Evolutionary conservation across 192 early-diverging fungal species (phyloP).

Genomic region (Entomortierella chlamydospora): DNA sequence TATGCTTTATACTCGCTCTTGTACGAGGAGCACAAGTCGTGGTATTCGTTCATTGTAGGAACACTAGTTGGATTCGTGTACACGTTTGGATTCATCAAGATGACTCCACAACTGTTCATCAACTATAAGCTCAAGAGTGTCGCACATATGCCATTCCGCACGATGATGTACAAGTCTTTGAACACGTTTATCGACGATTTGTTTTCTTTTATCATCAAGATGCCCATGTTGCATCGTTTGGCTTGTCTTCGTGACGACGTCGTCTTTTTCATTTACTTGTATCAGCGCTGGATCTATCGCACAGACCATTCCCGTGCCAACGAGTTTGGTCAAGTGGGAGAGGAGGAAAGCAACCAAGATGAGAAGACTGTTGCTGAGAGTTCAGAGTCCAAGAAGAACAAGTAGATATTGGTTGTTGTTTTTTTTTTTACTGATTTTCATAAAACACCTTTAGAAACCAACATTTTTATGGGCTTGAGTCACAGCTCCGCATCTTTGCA

Average conservation of each 20-base stretch:
- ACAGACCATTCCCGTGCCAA: constrained; percentile 87
- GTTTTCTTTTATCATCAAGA: constrained; percentile 95
- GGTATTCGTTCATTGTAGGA: constrained; percentile 89
- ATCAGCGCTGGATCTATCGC: constrained; percentile 84
- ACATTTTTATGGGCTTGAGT: no score
- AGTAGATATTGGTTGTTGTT: constrained; percentile 34
- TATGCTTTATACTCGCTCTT: constrained; percentile 86
- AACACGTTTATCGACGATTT: constrained; percentile 84
- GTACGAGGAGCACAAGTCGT: constrained; percentile 90
- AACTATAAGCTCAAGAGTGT: constrained; percentile 89
- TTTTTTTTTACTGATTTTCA: neutral
- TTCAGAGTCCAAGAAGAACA: constrained; percentile 54
- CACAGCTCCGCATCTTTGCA: no score
- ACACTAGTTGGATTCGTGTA: constrained; percentile 94
- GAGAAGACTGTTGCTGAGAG: constrained; percentile 12
- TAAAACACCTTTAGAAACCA: neutral
- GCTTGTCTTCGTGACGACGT: constrained; percentile 90
- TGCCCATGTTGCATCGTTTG: constrained; percentile 89
- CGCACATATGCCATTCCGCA: constrained; percentile 95
- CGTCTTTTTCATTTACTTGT: constrained; percentile 89
- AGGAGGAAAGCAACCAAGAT: constrained; percentile 46
- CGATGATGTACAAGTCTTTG: constrained; percentile 90
- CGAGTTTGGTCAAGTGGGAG: constrained; percentile 86
- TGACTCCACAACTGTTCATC: constrained; percentile 92
- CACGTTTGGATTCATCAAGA: constrained; percentile 84